Evolutionary conservation across 805 yeast species (phyloP), one percentile per base, ranked within the genome.

Genomic region (Ogataea zsoltii): DNA sequence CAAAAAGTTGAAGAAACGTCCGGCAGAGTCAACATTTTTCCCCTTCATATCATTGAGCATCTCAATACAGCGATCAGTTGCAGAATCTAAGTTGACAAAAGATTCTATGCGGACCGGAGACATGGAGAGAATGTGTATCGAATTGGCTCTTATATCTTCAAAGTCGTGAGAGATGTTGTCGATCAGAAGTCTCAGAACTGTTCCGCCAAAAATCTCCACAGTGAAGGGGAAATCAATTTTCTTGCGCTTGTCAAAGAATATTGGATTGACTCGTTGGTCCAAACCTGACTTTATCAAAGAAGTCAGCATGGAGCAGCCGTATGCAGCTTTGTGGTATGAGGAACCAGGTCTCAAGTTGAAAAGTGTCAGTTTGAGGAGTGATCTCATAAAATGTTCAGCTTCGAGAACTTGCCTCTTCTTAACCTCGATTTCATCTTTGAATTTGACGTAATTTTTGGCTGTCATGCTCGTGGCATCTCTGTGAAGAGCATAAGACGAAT

Each of bases 11-110:
- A 85, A 67, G 13, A 83, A 68, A 32, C 82, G 76, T 0, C 96
- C 90, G 7, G 91, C 96, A 18, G 88, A 83, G 48, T 90, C 97
- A 36, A 87, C 83, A 46, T 74, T 79, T 43, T 90, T 79, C 31
- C 84, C 80, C 63, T 69, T 74, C 50, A 76, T 60, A 41, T 72
- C 73, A 21, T 57, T 49, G 33, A 77, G 54, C 38, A 72, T 51
- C 0, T 42, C 16, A 13, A 67, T 31, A 3, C 67, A 55, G 37
- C 66, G 57, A 0, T 26, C 15, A 11, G 54, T 33, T 6, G 57
- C 51, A 16, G 61, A 43, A 13, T 53, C 52, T 21, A 61, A 45
- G 33, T 60, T 53, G 11, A 58, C 41, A 13, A 41, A 19, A 7
- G 33, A 21, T 6, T 61, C 58, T 7, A 70, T 50, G 1, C 67